Conservation (phyloP, 2,329 filamentous ascomycete species). For the Tolypocladium album region DNA sequence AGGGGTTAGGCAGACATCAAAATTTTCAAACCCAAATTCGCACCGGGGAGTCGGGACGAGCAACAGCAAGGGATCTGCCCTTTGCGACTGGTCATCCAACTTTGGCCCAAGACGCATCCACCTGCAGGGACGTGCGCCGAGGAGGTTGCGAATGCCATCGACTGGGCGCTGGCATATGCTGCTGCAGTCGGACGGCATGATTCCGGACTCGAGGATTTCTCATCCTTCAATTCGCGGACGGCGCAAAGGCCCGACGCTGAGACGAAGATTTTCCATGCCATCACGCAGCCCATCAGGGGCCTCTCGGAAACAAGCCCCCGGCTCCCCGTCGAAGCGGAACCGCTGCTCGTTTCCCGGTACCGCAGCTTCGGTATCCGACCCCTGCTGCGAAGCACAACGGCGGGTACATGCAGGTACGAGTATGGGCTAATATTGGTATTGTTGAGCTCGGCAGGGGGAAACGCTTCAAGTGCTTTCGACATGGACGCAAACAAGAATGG, state of each 20-base stretch:
- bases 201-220: neutral
- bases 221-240: neutral
- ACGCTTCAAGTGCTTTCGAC: neutral
- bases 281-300: neutral
- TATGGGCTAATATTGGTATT: too few species aligned
- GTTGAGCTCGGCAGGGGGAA: neutral
- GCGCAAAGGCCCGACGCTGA: neutral
- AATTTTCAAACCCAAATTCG: neutral
- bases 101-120: neutral
- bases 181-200: neutral
- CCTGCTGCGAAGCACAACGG: neutral
- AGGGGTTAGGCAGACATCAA: neutral
- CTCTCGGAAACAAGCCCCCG: neutral
- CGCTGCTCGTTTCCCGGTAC: neutral
- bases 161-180: neutral
- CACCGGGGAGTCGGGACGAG: neutral
- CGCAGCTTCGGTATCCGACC: conserved; percentile 2
- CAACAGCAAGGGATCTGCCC: neutral
- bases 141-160: neutral
- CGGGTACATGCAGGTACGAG: neutral
- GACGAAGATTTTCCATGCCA: neutral
- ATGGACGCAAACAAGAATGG: neutral
- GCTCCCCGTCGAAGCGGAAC: neutral
- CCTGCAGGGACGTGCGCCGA: neutral
- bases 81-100: neutral